Conservation (phyloP, 495 filamentous ascomycete species). For the Hypoxylon subgilvum region DNA sequence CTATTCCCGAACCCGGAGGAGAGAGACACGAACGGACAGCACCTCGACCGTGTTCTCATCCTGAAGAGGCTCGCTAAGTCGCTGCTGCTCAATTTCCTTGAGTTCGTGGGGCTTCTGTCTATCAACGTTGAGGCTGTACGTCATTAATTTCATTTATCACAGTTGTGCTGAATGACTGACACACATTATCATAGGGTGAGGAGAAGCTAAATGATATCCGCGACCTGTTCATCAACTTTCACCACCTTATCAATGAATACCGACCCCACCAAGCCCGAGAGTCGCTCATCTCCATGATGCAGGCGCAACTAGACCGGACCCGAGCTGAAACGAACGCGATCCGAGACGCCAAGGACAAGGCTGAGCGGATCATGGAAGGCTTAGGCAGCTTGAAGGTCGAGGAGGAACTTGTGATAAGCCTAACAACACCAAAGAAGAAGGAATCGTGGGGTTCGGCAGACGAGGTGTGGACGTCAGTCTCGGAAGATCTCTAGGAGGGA, state of each 20-base stretch:
- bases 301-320: slow-evolving; percentile 77
- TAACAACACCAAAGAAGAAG: slow-evolving; percentile 16
- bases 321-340: slow-evolving; percentile 81
- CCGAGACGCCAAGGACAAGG: slow-evolving; percentile 70
- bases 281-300: slow-evolving; percentile 88
- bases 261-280: slow-evolving; percentile 94
- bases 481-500: slow-evolving; percentile 5
- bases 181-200: slow-evolving; percentile 41
- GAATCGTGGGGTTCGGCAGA: slow-evolving; percentile 8
- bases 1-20: slow-evolving; percentile 63
- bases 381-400: slow-evolving; percentile 57
- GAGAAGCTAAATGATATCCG: slow-evolving; percentile 77
- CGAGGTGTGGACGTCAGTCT: slow-evolving; percentile 12
- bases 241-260: slow-evolving; percentile 91
- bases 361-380: slow-evolving; percentile 70
- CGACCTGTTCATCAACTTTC: slow-evolving; percentile 83
- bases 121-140: slow-evolving; percentile 64
- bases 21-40: slow-evolving; percentile 51
- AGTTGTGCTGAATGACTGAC: slow-evolving; percentile 15
- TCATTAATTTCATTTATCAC: slow-evolving; percentile 23
- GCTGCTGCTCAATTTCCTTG: slow-evolving; percentile 82
- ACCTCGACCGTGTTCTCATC: slow-evolving; percentile 72
- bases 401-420: slow-evolving; percentile 26
- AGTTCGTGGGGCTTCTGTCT: slow-evolving; percentile 73
- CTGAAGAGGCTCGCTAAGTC: slow-evolving; percentile 81